These are phyloP conservation scores for Helichrysum umbraculigerum DNA, from an alignment of 129 eudicot genomes.

Conservation along the genomic window DNA sequence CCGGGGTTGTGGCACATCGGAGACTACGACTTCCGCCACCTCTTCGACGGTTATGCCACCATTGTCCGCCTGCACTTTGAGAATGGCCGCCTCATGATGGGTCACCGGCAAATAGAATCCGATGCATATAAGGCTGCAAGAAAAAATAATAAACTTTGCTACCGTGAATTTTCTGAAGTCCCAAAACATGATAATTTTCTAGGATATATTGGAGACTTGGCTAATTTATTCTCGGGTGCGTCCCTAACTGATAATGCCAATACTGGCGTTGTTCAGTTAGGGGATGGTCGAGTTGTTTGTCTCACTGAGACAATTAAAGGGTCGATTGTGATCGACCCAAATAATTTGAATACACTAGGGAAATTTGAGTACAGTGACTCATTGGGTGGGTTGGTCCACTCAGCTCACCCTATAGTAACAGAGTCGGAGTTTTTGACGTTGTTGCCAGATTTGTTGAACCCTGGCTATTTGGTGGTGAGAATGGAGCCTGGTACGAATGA, in stretches of 20 bases:
- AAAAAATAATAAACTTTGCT: slow-evolving; percentile 65
- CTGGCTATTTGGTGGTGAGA: slow-evolving; percentile 81
- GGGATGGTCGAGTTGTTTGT: slow-evolving; percentile 89
- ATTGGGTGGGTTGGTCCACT: slow-evolving; percentile 73
- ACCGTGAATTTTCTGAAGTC: slow-evolving; percentile 90
- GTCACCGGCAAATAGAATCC: slow-evolving; percentile 85
- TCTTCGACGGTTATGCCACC: slow-evolving; percentile 98
- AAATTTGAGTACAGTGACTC: slow-evolving; percentile 80
- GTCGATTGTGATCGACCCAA: slow-evolving; percentile 74
- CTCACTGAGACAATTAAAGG: slow-evolving; percentile 92
- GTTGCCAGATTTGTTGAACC: slow-evolving; percentile 79
- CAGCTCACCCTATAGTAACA: slow-evolving; percentile 96
- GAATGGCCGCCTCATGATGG: slow-evolving; percentile 69
- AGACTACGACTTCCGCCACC: slow-evolving; percentile 91
- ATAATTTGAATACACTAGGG: slow-evolving; percentile 75
- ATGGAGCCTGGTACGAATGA: slow-evolving; percentile 82
- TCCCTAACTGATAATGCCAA: slow-evolving; percentile 92
- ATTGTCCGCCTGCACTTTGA: slow-evolving; percentile 80
- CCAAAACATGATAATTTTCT: slow-evolving; percentile 80
- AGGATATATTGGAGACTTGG: slow-evolving; percentile 73
- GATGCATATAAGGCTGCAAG: slow-evolving; percentile 92
- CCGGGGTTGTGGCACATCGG: slow-evolving; percentile 94
- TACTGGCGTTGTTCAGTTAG: slow-evolving; percentile 82
- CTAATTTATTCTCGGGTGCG: slow-evolving; percentile 78
- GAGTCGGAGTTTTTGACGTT: slow-evolving; percentile 67